phyloP scores from a whole-genome alignment of 257 asterid genomes.

The Nicotiana knightiana region DNA sequence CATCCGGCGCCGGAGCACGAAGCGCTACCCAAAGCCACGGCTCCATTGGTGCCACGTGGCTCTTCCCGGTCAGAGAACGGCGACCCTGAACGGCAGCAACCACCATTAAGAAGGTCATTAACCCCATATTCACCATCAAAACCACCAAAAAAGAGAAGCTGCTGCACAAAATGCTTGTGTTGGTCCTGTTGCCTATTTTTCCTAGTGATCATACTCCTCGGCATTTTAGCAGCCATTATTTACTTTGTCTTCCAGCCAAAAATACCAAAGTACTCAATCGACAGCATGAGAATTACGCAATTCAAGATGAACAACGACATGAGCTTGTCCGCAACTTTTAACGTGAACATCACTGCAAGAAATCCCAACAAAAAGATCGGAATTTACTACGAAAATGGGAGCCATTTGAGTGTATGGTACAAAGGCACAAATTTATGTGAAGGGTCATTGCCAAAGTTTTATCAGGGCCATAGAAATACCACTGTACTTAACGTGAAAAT shows the following conservation, averaged over 20 bases:
- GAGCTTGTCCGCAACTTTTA: slow-evolving; percentile 52
- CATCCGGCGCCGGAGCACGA: slow-evolving; percentile 39
- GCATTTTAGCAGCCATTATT: slow-evolving; percentile 49
- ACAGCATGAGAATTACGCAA: slow-evolving; percentile 51
- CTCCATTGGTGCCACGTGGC: slow-evolving; percentile 53
- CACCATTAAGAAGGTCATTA: neutral
- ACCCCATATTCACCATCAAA: slow-evolving; percentile 8
- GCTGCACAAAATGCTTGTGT: slow-evolving; percentile 53
- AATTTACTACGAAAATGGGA: slow-evolving; percentile 65
- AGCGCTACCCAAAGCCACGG: slow-evolving; percentile 32
- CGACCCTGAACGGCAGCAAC: slow-evolving; percentile 46
- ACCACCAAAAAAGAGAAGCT: slow-evolving; percentile 34
- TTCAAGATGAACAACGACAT: slow-evolving; percentile 38
- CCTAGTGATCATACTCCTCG: slow-evolving; percentile 34
- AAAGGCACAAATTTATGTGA: slow-evolving; percentile 50
- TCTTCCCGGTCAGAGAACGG: slow-evolving; percentile 64
- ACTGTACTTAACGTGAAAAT: slow-evolving; percentile 47
- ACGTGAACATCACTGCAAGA: slow-evolving; percentile 61
- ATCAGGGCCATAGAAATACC: slow-evolving; percentile 89
- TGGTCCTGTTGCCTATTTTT: slow-evolving; percentile 54
- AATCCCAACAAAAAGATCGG: slow-evolving; percentile 84
- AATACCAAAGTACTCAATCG: slow-evolving; percentile 62
- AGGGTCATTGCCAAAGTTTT: slow-evolving; percentile 75
- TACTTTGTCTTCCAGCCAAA: slow-evolving; percentile 71
- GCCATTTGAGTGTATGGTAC: slow-evolving; percentile 61